These are phyloP conservation scores for Parastagonospora avenae DNA, from an alignment of 2,329 filamentous ascomycete species.

Conservation along the genomic window DNA sequence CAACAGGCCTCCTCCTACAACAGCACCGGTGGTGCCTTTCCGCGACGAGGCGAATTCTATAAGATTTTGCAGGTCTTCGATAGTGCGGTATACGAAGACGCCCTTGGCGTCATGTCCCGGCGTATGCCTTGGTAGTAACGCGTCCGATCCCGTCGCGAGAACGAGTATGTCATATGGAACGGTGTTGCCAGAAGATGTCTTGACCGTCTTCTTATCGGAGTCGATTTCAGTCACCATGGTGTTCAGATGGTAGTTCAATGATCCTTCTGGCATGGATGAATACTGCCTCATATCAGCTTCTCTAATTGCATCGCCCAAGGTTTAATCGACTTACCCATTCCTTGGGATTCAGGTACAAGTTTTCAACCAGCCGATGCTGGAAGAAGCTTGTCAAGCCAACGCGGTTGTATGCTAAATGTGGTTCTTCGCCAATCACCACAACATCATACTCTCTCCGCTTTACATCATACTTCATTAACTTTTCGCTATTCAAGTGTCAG, in stretches of 20 bases:
- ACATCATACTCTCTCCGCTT: slow-evolving; percentile 77
- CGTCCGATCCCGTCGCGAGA: slow-evolving; percentile 85
- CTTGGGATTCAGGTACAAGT: slow-evolving; percentile 82
- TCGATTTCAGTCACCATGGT: slow-evolving; percentile 73
- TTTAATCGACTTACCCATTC: slow-evolving; percentile 67
- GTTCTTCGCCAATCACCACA: slow-evolving; percentile 84
- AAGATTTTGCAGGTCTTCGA: slow-evolving; percentile 77
- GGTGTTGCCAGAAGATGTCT: slow-evolving; percentile 70
- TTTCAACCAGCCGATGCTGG: slow-evolving; percentile 81
- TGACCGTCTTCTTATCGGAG: slow-evolving; percentile 67
- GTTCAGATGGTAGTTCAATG: slow-evolving; percentile 76
- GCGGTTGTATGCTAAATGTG: slow-evolving; percentile 87
- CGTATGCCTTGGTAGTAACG: slow-evolving; percentile 72
- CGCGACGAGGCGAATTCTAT: slow-evolving; percentile 73
- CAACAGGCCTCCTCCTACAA: slow-evolving; percentile 83
- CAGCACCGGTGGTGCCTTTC: slow-evolving; percentile 71
- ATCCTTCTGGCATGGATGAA: slow-evolving; percentile 66
- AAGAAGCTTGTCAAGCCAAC: slow-evolving; percentile 91
- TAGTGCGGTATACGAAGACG: slow-evolving; percentile 88
- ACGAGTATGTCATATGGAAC: slow-evolving; percentile 81
- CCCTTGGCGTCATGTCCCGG: slow-evolving; percentile 80
- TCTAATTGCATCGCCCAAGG: background rate
- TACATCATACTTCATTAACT: slow-evolving; percentile 82
- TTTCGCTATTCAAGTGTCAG: slow-evolving; percentile 66
- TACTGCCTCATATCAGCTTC: slow-evolving; percentile 58